phyloP scores from a whole-genome alignment of 208 protist species.

The Leishmania major region DNA sequence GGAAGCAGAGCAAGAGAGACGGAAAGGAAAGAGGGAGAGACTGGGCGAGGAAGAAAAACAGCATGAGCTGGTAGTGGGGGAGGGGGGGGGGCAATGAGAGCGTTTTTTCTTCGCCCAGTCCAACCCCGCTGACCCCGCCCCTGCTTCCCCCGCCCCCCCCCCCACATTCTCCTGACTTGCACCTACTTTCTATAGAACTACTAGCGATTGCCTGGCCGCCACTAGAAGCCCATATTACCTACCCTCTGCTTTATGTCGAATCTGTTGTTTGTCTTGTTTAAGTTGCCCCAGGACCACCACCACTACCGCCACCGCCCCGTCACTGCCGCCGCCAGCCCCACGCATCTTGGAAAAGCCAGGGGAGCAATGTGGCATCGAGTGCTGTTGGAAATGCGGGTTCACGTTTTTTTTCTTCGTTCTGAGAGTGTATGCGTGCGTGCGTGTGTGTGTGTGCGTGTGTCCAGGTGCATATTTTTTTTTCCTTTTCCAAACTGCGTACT shows the following conservation, averaged over 20 bases:
- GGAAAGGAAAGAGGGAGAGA: neutral
- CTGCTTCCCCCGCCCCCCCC: neutral
- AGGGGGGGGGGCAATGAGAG: neutral
- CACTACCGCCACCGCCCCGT: neutral
- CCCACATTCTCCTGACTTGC: neutral
- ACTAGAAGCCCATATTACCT: neutral
- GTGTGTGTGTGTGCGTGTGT: conserved; percentile 2
- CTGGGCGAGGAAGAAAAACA: neutral
- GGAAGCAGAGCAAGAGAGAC: neutral
- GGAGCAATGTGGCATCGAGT: neutral
- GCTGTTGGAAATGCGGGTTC: neutral
- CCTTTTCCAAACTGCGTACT: neutral
- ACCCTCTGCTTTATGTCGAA: neutral
- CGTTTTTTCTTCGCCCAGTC: neutral
- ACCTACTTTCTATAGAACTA: neutral
- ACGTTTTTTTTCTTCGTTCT: neutral
- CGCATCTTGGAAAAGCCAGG: neutral
- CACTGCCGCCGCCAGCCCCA: neutral
- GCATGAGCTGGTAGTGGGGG: neutral
- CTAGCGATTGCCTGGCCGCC: neutral
- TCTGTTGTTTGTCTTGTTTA: neutral
- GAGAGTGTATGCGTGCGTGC: neutral
- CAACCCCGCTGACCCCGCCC: neutral
- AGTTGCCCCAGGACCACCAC: neutral
- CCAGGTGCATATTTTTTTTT: neutral